Conservation (phyloP, 495 filamentous ascomycete genomes). For the Xylaria longipes region DNA sequence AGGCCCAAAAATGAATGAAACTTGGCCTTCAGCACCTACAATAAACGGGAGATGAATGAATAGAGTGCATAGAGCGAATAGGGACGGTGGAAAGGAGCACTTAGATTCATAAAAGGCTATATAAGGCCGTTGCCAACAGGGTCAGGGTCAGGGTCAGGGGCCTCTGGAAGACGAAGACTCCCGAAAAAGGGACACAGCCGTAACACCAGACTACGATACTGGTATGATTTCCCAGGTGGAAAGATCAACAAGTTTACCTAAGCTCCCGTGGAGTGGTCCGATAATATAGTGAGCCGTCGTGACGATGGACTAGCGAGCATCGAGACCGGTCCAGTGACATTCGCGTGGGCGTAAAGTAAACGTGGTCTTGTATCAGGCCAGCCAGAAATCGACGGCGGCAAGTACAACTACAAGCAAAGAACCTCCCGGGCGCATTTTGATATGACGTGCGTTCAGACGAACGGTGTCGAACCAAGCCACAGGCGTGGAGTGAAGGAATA, state of each 20-base stretch:
- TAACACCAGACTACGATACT: not conserved
- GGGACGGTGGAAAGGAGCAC: not conserved
- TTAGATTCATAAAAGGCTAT: conserved; percentile 1
- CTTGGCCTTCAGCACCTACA: conserved; percentile 30
- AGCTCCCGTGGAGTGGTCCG: conserved; percentile 12
- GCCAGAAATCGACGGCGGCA: not conserved
- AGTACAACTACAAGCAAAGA: not conserved
- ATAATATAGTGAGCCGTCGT: not conserved
- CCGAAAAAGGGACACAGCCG: not conserved
- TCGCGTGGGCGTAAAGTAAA: not conserved
- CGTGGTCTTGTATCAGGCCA: not conserved
- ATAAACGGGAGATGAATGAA: conserved; percentile 34
- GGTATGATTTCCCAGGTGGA: not conserved
- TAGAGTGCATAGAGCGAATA: conserved; percentile 20
- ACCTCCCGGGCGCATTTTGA: not conserved
- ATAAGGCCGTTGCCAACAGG: conserved; percentile 4
- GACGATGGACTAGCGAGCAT: conserved; percentile 14
- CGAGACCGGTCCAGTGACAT: conserved; percentile 13
- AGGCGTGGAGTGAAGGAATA: not conserved
- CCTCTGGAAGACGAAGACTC: not conserved
- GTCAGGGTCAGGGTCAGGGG: conserved; percentile 18
- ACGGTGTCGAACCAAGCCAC: not conserved
- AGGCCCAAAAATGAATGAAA: conserved; percentile 29
- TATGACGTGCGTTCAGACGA: not conserved
- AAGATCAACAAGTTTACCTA: conserved; percentile 17